Conservation (phyloP, 495 filamentous ascomycete genomes). For the Paragyromitra xinjiangensis region DNA sequence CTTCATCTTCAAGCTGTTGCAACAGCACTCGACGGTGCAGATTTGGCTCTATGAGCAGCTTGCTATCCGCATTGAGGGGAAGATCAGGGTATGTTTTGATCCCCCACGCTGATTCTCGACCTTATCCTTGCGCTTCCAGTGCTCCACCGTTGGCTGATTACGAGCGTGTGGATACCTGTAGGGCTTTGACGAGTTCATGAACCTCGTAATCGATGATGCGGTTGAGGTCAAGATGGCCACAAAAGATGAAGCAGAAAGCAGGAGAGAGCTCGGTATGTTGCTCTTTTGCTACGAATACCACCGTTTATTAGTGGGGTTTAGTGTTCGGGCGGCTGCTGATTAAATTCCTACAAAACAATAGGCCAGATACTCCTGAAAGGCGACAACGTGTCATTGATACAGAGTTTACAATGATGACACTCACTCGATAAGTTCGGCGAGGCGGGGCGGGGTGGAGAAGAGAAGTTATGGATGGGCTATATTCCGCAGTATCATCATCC, state of each 20-base stretch:
- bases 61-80: conserved; percentile 89
- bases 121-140: neutral
- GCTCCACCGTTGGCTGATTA: conserved; percentile 11
- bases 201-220: conserved; percentile 94
- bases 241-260: conserved; percentile 80
- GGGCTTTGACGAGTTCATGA: conserved; percentile 99
- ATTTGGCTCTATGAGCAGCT: conserved; percentile 98
- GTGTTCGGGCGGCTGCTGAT: neutral
- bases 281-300: neutral
- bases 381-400: conserved; percentile 95
- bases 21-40: conserved; percentile 83
- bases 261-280: conserved; percentile 78
- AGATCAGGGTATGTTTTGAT: conserved; percentile 76
- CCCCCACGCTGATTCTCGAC: neutral
- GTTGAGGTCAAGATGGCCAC: conserved; percentile 87
- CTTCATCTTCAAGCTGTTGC: conserved; percentile 96
- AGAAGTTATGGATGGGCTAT: conserved; percentile 3
- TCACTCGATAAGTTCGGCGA: neutral
- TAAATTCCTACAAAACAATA: conserved; percentile 61
- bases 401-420: conserved; percentile 67
- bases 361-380: conserved; percentile 97
- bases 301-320: neutral
- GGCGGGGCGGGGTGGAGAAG: neutral
- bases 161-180: conserved; percentile 56
- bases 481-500: conserved; percentile 7